Conservation (phyloP, 345 rosid genomes). For the Euphorbia lathyris region DNA sequence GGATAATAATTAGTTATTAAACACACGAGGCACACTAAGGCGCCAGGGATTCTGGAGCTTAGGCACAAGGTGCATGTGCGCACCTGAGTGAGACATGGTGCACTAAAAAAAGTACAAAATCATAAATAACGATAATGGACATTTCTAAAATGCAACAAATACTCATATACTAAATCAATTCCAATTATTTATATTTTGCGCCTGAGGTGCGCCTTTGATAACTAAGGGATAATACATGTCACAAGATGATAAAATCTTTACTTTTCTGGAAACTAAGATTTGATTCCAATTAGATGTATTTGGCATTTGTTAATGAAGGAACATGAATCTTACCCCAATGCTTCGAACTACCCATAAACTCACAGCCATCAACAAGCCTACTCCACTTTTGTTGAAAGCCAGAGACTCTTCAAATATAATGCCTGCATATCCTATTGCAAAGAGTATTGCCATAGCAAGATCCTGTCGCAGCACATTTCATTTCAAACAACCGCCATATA, state of each 20-base stretch:
- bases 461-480: conserved; percentile 53
- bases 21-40: no score
- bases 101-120: no score
- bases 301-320: background rate
- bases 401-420: conserved; percentile 91
- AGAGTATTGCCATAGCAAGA: conserved; percentile 89
- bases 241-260: background rate
- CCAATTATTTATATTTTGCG: no score
- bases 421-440: conserved; percentile 81
- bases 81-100: no score
- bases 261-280: background rate
- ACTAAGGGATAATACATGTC: background rate
- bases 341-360: conserved; percentile 89
- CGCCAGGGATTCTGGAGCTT: no score
- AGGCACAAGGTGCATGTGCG: no score
- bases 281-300: background rate
- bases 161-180: no score
- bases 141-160: no score
- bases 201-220: no score
- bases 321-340: conserved; percentile 63
- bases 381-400: conserved; percentile 95
- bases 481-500: conserved; percentile 17
- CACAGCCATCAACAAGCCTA: conserved; percentile 94
- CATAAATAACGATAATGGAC: no score
- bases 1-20: no score